A percentile compares a stretch with the other conserved stretches of the same genome.
Evolutionary conservation across 2,329 filamentous ascomycete genomes (phyloP).

Genomic region (Trichoderma atrobrunneum): DNA sequence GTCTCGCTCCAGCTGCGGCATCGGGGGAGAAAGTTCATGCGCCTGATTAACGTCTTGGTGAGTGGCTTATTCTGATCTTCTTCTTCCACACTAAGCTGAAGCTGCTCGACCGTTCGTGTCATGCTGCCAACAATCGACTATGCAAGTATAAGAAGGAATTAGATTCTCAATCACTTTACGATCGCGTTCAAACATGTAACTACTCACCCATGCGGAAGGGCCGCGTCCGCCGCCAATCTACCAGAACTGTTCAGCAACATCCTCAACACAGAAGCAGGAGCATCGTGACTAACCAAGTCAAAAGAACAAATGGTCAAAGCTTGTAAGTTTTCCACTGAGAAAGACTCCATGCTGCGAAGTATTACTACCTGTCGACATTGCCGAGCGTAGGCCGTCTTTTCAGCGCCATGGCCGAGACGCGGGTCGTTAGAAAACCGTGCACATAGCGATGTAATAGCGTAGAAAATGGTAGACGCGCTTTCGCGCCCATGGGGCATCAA

Average conservation of each 20-base stretch:
- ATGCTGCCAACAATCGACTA: neutral
- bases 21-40: neutral
- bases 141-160: neutral
- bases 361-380: neutral
- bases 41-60: neutral
- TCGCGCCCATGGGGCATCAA: neutral
- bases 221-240: neutral
- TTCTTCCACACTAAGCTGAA: neutral
- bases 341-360: neutral
- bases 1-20: neutral
- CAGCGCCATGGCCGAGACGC: neutral
- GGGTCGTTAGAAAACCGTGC: neutral
- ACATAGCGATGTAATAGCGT: neutral
- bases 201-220: neutral
- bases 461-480: neutral
- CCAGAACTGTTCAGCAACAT: neutral
- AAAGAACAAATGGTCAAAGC: neutral
- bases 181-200: neutral
- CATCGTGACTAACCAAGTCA: neutral
- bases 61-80: neutral
- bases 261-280: neutral
- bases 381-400: neutral
- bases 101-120: neutral
- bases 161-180: neutral
- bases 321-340: neutral